Percentiles rank a stretch among this genome's conserved stretches.
These are phyloP conservation scores for Paecilomyces variotii DNA, from an alignment of 2,329 filamentous ascomycete species.

Conservation along the genomic window DNA sequence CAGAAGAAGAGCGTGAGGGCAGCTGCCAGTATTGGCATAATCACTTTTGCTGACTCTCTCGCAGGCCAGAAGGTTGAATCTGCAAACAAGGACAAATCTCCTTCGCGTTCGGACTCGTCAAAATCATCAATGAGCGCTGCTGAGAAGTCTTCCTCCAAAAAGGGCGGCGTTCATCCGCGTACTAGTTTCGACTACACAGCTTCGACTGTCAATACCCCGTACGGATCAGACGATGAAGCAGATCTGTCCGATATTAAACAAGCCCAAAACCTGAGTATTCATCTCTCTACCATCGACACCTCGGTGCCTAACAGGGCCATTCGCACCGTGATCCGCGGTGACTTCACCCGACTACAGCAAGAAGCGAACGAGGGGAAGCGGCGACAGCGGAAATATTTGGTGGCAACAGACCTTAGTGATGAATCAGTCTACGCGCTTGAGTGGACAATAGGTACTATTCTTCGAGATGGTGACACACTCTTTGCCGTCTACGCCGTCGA, in stretches of 20 bases:
- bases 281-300: slow-evolving; percentile 66
- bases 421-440: slow-evolving; percentile 93
- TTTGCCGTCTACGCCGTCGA: slow-evolving; percentile 91
- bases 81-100: slow-evolving; percentile 54
- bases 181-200: slow-evolving; percentile 72
- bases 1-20: slow-evolving; percentile 68
- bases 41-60: neutral
- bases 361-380: slow-evolving; percentile 72
- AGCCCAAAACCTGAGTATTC: slow-evolving; percentile 76
- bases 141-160: slow-evolving; percentile 45
- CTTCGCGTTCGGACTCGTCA: slow-evolving; percentile 60
- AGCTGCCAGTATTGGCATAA: neutral
- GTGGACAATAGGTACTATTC: slow-evolving; percentile 93
- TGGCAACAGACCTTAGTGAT: slow-evolving; percentile 90
- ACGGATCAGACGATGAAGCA: slow-evolving; percentile 80
- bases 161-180: slow-evolving; percentile 62
- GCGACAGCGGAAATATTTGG: slow-evolving; percentile 79
- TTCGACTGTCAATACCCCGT: slow-evolving; percentile 50
- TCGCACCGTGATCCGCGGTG: slow-evolving; percentile 81
- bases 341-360: slow-evolving; percentile 64
- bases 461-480: slow-evolving; percentile 88
- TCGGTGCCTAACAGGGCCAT: slow-evolving; percentile 74
- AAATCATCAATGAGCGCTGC: slow-evolving; percentile 44
- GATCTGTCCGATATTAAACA: slow-evolving; percentile 77
- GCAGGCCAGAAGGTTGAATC: slow-evolving; percentile 48